These are phyloP conservation scores for Termitomyces sp. DNA, from an alignment of 768 basidiomycete genomes.

Conservation along the genomic window DNA sequence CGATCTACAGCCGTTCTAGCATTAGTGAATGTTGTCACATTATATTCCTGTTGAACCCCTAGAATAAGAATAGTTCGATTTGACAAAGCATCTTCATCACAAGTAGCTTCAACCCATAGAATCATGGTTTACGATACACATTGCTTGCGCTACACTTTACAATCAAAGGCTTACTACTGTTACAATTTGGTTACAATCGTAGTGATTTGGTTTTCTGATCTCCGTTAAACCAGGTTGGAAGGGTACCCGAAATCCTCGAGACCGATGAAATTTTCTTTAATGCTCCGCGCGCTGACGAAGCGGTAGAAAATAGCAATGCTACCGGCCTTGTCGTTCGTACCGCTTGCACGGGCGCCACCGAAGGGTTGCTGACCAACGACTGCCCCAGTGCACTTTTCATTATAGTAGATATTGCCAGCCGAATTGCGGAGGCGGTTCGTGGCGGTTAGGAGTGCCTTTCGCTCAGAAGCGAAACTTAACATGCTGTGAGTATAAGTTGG, in stretches of 20 bases:
- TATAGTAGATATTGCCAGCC: slow-evolving; percentile 96
- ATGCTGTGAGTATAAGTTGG: not conserved
- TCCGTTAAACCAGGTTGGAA: slow-evolving; percentile 58
- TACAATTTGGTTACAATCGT: not conserved
- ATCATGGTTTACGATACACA: not conserved
- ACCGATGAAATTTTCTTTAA: slow-evolving; percentile 95
- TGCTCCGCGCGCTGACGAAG: slow-evolving; percentile 83
- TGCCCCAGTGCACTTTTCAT: slow-evolving; percentile 98
- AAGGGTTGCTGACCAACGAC: slow-evolving; percentile 98
- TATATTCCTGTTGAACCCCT: too few relatives aligned
- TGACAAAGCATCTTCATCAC: not conserved
- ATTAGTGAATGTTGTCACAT: too few relatives aligned
- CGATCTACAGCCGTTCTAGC: too few relatives aligned
- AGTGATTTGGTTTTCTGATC: not conserved
- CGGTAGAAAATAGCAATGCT: slow-evolving; percentile 67
- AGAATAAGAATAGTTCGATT: too few relatives aligned
- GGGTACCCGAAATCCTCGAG: slow-evolving; percentile 81
- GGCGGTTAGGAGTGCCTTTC: slow-evolving; percentile 72
- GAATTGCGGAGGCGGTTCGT: slow-evolving; percentile 83
- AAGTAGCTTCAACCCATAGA: not conserved
- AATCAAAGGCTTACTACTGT: not conserved
- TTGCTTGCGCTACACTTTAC: not conserved
- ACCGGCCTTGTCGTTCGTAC: slow-evolving; percentile 97
- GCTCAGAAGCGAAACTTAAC: slow-evolving; percentile 74
- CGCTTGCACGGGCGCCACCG: slow-evolving; percentile 87